Evolutionary conservation across 371 early-diverging fungal genomes (phyloP).

Genomic region (Apophysomyces sp.): DNA sequence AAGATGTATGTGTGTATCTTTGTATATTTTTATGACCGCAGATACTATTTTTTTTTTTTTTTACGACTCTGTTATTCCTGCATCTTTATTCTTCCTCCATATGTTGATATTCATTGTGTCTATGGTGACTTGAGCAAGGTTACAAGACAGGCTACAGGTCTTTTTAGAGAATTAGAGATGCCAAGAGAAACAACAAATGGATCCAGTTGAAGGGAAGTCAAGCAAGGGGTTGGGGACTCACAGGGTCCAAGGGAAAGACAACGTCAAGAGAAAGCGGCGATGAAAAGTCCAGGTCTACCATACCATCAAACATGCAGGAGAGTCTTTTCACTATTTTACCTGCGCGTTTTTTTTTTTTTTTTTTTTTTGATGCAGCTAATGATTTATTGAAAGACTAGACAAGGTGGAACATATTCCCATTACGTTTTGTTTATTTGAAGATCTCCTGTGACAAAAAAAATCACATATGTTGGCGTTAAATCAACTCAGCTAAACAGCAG

Average conservation of each 20-base stretch:
- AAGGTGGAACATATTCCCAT: background rate
- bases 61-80: no score
- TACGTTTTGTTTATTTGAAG: background rate
- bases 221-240: background rate
- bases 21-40: no score
- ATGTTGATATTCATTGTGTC: no score
- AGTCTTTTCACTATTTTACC: background rate
- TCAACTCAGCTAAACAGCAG: background rate
- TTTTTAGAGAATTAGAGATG: no score
- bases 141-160: no score
- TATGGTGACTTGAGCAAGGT: no score
- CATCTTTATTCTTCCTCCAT: no score
- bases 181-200: no score
- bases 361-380: background rate
- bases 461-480: background rate
- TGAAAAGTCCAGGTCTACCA: background rate
- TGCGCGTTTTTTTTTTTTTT: background rate
- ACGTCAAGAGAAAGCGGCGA: background rate
- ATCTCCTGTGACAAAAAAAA: background rate
- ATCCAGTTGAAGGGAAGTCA: background rate
- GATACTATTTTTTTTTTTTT: no score
- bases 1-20: no score
- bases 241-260: constrained; percentile 3
- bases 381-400: background rate
- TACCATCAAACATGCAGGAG: background rate